Evolutionary conservation across 1,284 basidiomycete species (phyloP).

Genomic region (Neonothopanus nambi): DNA sequence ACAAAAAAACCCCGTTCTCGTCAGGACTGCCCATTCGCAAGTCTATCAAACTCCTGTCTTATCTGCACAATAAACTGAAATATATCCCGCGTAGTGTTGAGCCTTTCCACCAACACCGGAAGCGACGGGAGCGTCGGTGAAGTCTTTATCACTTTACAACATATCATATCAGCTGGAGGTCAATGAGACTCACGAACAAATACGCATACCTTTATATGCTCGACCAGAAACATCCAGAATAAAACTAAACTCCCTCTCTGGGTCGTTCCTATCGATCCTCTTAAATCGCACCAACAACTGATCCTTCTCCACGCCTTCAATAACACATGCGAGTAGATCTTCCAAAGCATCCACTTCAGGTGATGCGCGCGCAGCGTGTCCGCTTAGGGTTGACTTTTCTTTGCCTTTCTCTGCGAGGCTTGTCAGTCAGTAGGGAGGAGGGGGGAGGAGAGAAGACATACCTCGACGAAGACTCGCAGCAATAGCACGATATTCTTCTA

Average conservation of each 20-base stretch:
- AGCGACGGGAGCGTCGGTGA: slow-evolving; percentile 65
- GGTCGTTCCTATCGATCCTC: slow-evolving; percentile 59
- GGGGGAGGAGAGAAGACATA: slow-evolving; percentile 27
- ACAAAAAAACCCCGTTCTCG: no score
- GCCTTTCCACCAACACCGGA: slow-evolving; percentile 60
- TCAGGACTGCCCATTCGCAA: slow-evolving; percentile 27
- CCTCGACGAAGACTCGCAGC: slow-evolving; percentile 63
- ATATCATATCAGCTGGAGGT: neutral
- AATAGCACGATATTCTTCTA: slow-evolving; percentile 63
- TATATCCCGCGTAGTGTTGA: slow-evolving; percentile 64
- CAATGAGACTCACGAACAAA: slow-evolving; percentile 2
- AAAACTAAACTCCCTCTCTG: slow-evolving; percentile 68
- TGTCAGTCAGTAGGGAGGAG: neutral
- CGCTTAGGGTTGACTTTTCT: slow-evolving; percentile 62
- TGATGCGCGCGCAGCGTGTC: slow-evolving; percentile 53
- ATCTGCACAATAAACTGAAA: slow-evolving; percentile 62
- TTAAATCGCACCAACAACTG: slow-evolving; percentile 75
- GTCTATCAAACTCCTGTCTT: slow-evolving; percentile 30
- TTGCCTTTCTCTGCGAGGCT: slow-evolving; percentile 62
- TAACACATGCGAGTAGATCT: slow-evolving; percentile 57
- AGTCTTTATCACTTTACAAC: slow-evolving; percentile 58
- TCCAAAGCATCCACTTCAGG: slow-evolving; percentile 64
- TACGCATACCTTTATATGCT: slow-evolving; percentile 61
- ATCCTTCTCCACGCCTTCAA: slow-evolving; percentile 77
- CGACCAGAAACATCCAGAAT: slow-evolving; percentile 70